These are phyloP conservation scores for Phytopythium cucurbitacearum DNA, from an alignment of 352 stramenopile genomes.

Conservation along the genomic window DNA sequence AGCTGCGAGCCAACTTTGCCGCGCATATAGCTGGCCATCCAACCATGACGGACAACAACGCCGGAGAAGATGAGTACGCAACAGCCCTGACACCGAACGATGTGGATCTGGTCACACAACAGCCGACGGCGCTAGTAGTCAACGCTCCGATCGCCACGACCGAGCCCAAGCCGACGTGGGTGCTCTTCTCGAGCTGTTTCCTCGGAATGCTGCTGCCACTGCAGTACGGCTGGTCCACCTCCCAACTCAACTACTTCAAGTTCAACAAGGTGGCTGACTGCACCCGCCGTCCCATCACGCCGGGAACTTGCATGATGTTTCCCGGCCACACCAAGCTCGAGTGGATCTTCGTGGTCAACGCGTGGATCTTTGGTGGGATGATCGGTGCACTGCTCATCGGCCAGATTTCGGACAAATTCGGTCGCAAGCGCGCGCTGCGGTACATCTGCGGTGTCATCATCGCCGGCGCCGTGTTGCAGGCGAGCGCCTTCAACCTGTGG, in stretches of 20 bases:
- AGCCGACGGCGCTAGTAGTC: neutral
- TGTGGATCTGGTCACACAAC: neutral
- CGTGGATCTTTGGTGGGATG: conserved; percentile 37
- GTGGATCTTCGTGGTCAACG: conserved; percentile 35
- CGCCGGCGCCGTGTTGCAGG: conserved; percentile 25
- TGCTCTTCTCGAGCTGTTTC: conserved; percentile 22
- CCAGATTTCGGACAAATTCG: conserved; percentile 24
- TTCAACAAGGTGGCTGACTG: conserved; percentile 23
- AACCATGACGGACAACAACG: too few relatives aligned
- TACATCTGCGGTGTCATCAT: conserved; percentile 43
- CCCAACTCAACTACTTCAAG: conserved; percentile 21
- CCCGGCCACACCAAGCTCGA: conserved; percentile 22
- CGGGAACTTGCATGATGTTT: conserved; percentile 31
- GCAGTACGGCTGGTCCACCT: conserved; percentile 32
- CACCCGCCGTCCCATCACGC: conserved; percentile 4
- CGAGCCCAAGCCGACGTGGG: conserved; percentile 12
- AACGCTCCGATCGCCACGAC: neutral
- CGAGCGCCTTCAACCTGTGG: conserved; percentile 25
- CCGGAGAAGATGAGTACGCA: too few relatives aligned
- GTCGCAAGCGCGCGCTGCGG: conserved; percentile 24
- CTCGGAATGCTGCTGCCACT: conserved; percentile 12
- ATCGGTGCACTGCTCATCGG: conserved; percentile 23
- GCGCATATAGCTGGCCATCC: too few relatives aligned
- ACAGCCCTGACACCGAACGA: neutral
- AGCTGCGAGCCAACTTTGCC: too few relatives aligned